Conservation (phyloP, 2,329 filamentous ascomycete species). For the Pestalotiopsis sp. region DNA sequence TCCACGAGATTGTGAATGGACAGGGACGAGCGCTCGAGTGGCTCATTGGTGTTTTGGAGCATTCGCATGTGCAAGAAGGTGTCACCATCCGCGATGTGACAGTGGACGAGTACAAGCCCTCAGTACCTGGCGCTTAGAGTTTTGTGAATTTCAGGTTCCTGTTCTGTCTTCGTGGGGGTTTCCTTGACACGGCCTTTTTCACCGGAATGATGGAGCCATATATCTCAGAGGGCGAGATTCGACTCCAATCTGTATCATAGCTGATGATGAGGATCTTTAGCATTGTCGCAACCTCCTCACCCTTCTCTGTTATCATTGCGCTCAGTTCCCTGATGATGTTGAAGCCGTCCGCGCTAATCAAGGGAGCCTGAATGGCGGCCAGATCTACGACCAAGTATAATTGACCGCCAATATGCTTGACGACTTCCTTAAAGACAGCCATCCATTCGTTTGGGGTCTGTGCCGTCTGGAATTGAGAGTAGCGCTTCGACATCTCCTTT, state of each 20-base stretch:
- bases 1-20: constrained; percentile 14
- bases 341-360: background rate
- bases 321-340: background rate
- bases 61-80: background rate
- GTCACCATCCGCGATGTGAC: constrained; percentile 1
- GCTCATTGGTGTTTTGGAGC: background rate
- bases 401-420: background rate
- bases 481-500: background rate
- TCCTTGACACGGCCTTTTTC: background rate
- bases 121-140: background rate
- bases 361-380: background rate
- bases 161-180: background rate
- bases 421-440: background rate
- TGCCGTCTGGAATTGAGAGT: background rate
- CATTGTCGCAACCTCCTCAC: background rate
- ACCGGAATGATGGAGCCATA: background rate
- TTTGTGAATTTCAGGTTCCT: background rate
- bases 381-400: background rate
- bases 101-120: background rate
- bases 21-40: background rate
- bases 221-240: background rate
- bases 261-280: background rate
- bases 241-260: background rate
- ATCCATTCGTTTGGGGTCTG: background rate
- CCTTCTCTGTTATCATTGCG: background rate